Evolutionary conservation across 495 filamentous ascomycete genomes (phyloP), one percentile per base, ranked within the genome.

Genomic region (Cladorrhinum samala): DNA sequence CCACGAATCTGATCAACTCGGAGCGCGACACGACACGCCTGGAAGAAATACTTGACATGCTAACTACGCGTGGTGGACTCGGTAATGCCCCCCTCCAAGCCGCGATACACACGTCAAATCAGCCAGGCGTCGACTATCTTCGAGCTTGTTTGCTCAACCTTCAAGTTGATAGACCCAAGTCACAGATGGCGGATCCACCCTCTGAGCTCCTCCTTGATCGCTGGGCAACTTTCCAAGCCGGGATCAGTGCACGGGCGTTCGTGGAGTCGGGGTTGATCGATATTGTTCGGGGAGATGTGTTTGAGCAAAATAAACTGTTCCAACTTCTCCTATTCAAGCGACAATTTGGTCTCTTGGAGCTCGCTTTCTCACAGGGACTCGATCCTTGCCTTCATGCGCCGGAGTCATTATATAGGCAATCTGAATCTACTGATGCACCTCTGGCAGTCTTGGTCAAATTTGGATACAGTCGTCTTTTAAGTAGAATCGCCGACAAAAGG

Each of bases 21-120:
- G 7, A 44, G 13, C 40, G 20, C 24, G 16, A 54, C 14, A 49
- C 21, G 17, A 48, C 58, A 9, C 30, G 59, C 9, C 45, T 63
- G 47, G 55, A 60, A 21, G 59, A 67, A 23, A 63, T 61, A 6
- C 40, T 65, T 11, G 13, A 44, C 19, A 59, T 63, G 49, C 56
- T 65, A 9, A 27, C 19, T 9, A 9, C 23, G 13, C 54, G 52
- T 19, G 54, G 54, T 6, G 50, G 48, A 7, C 17, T 39, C 37
- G 1, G 44, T 8, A 0, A 37, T 17, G 18, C 46, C 38, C 14
- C 2, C 41, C 30, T 24, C 1, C 4, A 4, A 1, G 2, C 6
- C 19, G 19, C 18, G 14, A 19, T 18, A 9, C 7, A 30, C 20
- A 37, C 30, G 23, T 49, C 16, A 6, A 30, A 2, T 1, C 1